Percentiles rank a stretch among this genome's conserved stretches.
These are phyloP conservation scores for Epipyxis sp. DNA, from an alignment of 108 stramenopile species.

Conservation along the genomic window DNA sequence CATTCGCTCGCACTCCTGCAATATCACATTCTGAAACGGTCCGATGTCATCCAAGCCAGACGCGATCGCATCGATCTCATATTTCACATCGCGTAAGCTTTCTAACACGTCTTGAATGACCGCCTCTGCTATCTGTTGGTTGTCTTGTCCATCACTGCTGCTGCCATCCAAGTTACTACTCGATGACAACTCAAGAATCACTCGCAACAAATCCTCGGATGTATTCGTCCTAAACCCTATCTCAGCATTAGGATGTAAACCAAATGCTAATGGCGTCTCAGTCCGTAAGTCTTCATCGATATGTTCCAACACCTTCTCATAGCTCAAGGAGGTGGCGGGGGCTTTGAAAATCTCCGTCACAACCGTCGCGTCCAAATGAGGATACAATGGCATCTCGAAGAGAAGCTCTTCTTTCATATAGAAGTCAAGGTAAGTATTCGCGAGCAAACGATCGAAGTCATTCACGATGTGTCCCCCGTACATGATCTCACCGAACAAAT, in stretches of 20 bases:
- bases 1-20: slow-evolving; percentile 39
- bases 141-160: not conserved
- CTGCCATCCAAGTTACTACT: not conserved
- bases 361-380: not conserved
- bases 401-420: slow-evolving; percentile 28
- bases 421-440: slow-evolving; percentile 31
- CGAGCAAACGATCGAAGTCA: slow-evolving; percentile 29
- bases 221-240: slow-evolving; percentile 47
- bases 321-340: slow-evolving; percentile 13
- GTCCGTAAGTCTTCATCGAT: slow-evolving; percentile 24
- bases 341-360: slow-evolving; percentile 31
- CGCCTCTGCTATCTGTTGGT: slow-evolving; percentile 48
- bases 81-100: slow-evolving; percentile 36
- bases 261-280: slow-evolving; percentile 30
- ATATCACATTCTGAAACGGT: slow-evolving; percentile 51
- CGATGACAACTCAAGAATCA: slow-evolving; percentile 5
- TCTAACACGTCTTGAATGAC: slow-evolving; percentile 55
- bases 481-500: slow-evolving; percentile 34
- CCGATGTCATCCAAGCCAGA: slow-evolving; percentile 32
- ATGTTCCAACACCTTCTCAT: slow-evolving; percentile 22
- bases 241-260: slow-evolving; percentile 37
- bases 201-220: slow-evolving; percentile 20
- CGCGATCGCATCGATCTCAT: slow-evolving; percentile 34
- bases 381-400: slow-evolving; percentile 18
- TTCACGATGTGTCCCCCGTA: slow-evolving; percentile 35